These are phyloP conservation scores for Colletotrichum lupini DNA, from an alignment of 2,329 filamentous ascomycete species.

Conservation along the genomic window DNA sequence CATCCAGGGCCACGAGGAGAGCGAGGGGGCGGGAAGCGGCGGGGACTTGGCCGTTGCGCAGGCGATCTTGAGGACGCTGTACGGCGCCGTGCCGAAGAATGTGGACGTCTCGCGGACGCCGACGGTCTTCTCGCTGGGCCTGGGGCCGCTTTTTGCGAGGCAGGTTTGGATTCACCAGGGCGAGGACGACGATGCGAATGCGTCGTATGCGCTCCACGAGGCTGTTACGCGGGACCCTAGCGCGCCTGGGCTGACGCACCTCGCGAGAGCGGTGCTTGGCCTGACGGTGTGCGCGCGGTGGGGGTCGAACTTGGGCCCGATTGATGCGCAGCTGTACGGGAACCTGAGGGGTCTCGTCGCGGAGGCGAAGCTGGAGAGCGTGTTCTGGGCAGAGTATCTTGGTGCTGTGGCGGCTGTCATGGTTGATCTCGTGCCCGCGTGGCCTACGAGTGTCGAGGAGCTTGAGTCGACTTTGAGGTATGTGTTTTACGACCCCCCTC, in stretches of 20 bases:
- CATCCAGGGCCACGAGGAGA: constrained; percentile 7
- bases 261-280: constrained; percentile 76
- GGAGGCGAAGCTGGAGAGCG: constrained; percentile 48
- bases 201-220: constrained; percentile 77
- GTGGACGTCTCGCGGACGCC: constrained; percentile 49
- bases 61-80: constrained; percentile 50
- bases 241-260: constrained; percentile 79
- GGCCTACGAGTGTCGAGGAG: constrained; percentile 49
- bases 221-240: constrained; percentile 76
- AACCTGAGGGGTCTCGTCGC: constrained; percentile 56
- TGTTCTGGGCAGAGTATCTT: constrained; percentile 66
- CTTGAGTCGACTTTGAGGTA: constrained; percentile 53
- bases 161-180: constrained; percentile 65
- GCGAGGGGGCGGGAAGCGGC: constrained; percentile 30
- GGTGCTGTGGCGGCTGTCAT: constrained; percentile 60
- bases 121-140: constrained; percentile 54
- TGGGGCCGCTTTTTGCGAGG: constrained; percentile 57
- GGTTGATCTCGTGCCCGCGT: constrained; percentile 53
- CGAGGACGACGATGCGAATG: constrained; percentile 62
- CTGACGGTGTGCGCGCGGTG: constrained; percentile 80
- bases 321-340: constrained; percentile 56
- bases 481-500: constrained; percentile 39
- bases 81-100: constrained; percentile 54
- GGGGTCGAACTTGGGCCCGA: constrained; percentile 68
- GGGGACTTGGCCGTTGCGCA: constrained; percentile 46